These are phyloP conservation scores for Harringtonia aguacate DNA, from an alignment of 2,329 filamentous ascomycete genomes.

Conservation along the genomic window DNA sequence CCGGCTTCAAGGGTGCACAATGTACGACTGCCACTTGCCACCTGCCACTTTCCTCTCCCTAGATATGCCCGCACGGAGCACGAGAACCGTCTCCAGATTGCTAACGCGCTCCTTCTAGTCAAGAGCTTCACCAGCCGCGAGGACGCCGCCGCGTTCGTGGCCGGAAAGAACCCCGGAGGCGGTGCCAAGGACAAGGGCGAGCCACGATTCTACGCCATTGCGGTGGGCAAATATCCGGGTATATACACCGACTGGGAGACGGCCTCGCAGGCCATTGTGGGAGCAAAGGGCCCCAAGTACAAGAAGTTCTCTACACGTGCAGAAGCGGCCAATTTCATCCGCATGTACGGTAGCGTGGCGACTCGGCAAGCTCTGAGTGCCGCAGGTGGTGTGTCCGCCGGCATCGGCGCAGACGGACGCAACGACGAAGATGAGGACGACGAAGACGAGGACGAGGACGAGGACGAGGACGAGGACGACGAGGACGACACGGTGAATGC, in stretches of 20 bases:
- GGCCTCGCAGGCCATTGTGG: slow-evolving; percentile 62
- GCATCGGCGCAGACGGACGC: too few relatives aligned
- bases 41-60: background rate
- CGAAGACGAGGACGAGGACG: slow-evolving; percentile 12
- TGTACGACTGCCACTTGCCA: slow-evolving; percentile 40
- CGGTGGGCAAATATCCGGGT: slow-evolving; percentile 45
- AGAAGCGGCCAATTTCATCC: slow-evolving; percentile 73
- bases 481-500: slow-evolving; percentile 21
- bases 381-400: too few relatives aligned
- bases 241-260: slow-evolving; percentile 57
- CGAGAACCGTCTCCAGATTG: background rate
- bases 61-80: background rate
- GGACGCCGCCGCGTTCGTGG: slow-evolving; percentile 71
- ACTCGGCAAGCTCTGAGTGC: slow-evolving; percentile 29
- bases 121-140: slow-evolving; percentile 65
- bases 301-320: slow-evolving; percentile 56
- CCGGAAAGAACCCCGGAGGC: slow-evolving; percentile 40
- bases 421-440: slow-evolving; percentile 2
- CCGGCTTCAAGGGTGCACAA: slow-evolving; percentile 50
- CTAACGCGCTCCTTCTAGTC: slow-evolving; percentile 10
- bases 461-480: slow-evolving; percentile 17
- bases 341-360: slow-evolving; percentile 31
- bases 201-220: slow-evolving; percentile 48
- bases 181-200: slow-evolving; percentile 27
- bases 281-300: slow-evolving; percentile 58